phyloP scores from a whole-genome alignment of 2,329 filamentous ascomycete species.

The Penicillium hordei region DNA sequence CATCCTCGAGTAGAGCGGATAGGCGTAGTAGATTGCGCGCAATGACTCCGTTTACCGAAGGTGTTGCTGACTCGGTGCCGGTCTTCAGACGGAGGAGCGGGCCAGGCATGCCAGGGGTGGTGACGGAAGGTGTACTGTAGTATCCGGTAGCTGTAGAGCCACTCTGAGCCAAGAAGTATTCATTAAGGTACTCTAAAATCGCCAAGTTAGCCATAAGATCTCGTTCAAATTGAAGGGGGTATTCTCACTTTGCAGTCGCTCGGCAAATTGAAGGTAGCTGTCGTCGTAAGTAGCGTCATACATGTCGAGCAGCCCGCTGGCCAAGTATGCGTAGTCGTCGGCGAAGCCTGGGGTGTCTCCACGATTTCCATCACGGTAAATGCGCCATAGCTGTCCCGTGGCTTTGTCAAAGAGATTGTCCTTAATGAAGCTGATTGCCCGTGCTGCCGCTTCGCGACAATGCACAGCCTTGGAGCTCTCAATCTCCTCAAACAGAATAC shows the following conservation, averaged over 20 bases:
- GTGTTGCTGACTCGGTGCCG: conserved; percentile 89
- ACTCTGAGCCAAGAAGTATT: conserved; percentile 71
- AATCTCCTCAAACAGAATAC: conserved; percentile 63
- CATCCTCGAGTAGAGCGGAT: conserved; percentile 65
- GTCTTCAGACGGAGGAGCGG: conserved; percentile 83
- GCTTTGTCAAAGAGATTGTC: conserved; percentile 68
- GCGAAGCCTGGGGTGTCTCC: conserved; percentile 73
- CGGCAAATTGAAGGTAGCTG: conserved; percentile 74
- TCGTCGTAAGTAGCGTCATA: conserved; percentile 81
- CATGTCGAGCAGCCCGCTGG: conserved; percentile 77
- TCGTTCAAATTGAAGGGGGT: background rate
- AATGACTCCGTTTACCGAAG: conserved; percentile 85
- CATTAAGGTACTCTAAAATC: conserved; percentile 66
- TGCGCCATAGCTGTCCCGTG: conserved; percentile 66
- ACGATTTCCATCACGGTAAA: conserved; percentile 66
- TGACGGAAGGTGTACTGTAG: conserved; percentile 43
- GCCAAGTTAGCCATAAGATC: conserved; percentile 1
- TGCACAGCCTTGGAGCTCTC: conserved; percentile 57
- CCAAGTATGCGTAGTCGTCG: conserved; percentile 91
- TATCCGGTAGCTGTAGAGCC: conserved; percentile 41
- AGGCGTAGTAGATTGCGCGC: conserved; percentile 84
- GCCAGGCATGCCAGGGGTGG: conserved; percentile 60
- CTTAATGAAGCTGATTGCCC: conserved; percentile 71
- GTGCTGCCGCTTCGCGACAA: conserved; percentile 66
- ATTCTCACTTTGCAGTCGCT: conserved; percentile 68